Conservation (phyloP, 805 yeast species). For the Starmerella floris region DNA sequence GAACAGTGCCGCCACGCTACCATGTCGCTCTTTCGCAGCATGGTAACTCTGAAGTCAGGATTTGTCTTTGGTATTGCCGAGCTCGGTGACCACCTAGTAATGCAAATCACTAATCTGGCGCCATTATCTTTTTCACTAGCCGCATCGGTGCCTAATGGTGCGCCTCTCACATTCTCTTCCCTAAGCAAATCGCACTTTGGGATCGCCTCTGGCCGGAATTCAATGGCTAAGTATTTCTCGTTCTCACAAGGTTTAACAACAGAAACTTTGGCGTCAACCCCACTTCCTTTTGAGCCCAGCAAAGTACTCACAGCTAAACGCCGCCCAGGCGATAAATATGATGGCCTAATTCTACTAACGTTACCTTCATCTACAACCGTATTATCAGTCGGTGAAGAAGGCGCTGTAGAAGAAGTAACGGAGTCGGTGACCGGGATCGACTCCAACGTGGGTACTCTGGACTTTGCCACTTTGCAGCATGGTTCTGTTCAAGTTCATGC, state of each 20-base stretch:
- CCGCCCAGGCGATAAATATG: conserved; percentile 34
- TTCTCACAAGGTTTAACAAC: conserved; percentile 20
- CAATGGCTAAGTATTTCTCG: neutral
- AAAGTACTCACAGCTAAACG: conserved; percentile 52
- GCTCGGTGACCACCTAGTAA: conserved; percentile 49
- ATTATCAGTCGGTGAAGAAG: conserved; percentile 54
- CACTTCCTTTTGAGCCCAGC: conserved; percentile 47
- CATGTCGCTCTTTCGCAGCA: conserved; percentile 31
- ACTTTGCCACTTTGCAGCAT: conserved; percentile 53
- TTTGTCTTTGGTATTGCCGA: conserved; percentile 56
- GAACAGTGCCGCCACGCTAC: neutral
- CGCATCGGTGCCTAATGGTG: neutral
- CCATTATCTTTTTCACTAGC: conserved; percentile 21
- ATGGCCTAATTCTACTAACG: conserved; percentile 53
- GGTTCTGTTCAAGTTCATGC: conserved; percentile 63
- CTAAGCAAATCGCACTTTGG: neutral
- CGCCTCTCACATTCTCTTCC: conserved; percentile 8
- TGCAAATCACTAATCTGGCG: conserved; percentile 59
- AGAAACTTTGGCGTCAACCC: conserved; percentile 56
- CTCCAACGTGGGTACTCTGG: conserved; percentile 45
- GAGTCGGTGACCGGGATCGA: conserved; percentile 47
- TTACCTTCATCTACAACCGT: conserved; percentile 57
- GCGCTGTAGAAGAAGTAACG: conserved; percentile 51
- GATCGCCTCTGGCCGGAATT: neutral
- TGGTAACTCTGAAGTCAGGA: conserved; percentile 46